Evolutionary conservation across 371 early-diverging fungal species (phyloP).

Genomic region (Lichtheimia ramosa): DNA sequence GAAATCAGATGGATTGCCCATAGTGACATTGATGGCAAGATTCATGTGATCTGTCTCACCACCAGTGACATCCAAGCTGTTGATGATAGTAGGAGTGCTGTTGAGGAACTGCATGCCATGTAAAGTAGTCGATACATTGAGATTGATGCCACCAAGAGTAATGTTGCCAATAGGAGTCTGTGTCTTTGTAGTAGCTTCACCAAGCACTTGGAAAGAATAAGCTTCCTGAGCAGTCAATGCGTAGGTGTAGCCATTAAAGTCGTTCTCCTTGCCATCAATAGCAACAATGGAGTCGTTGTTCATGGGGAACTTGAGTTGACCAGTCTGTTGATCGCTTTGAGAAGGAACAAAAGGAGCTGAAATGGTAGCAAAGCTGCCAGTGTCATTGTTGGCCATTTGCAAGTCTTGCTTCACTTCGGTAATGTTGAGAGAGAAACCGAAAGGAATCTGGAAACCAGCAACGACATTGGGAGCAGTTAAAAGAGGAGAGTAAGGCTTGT

Average conservation of each 20-base stretch:
- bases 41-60: conserved; percentile 46
- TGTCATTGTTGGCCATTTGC: conserved; percentile 38
- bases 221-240: conserved; percentile 38
- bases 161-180: conserved; percentile 59
- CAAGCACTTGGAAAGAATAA: conserved; percentile 45
- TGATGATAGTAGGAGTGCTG: conserved; percentile 51
- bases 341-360: conserved; percentile 44
- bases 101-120: conserved; percentile 61
- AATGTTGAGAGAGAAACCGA: conserved; percentile 57
- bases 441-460: conserved; percentile 57
- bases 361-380: conserved; percentile 48
- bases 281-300: conserved; percentile 32
- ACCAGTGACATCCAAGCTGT: conserved; percentile 58
- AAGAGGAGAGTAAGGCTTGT: conserved; percentile 51
- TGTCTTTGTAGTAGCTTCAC: conserved; percentile 49
- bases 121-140: conserved; percentile 50
- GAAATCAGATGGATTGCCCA: conserved; percentile 59
- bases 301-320: conserved; percentile 51
- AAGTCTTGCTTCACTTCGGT: conserved; percentile 56
- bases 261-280: conserved; percentile 28
- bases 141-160: conserved; percentile 49
- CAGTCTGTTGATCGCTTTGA: conserved; percentile 44
- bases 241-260: conserved; percentile 51
- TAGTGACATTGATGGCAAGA: conserved; percentile 50
- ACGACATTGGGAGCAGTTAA: conserved; percentile 49